phyloP scores from a whole-genome alignment of 116 monocot genomes.

The Dioscorea cayenensis region DNA sequence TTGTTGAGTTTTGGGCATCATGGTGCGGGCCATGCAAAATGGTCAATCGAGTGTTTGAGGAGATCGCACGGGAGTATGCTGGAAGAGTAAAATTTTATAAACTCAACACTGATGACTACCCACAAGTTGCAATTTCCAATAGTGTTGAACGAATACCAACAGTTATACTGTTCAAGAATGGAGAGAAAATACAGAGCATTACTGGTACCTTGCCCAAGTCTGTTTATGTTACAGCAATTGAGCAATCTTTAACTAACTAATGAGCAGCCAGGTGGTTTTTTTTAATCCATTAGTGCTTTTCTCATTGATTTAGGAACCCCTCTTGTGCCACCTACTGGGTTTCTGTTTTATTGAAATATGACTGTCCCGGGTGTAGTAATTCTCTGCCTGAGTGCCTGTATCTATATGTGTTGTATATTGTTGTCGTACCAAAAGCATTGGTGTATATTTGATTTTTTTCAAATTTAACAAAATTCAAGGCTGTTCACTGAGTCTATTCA shows the following conservation, averaged over 20 bases:
- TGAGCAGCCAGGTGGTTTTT: background rate
- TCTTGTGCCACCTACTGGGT: no score
- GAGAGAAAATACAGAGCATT: conserved; percentile 51
- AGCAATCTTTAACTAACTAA: conserved; percentile 23
- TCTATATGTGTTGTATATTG: no score
- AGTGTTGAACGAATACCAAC: conserved; percentile 65
- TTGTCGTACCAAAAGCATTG: no score
- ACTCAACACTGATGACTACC: conserved; percentile 59
- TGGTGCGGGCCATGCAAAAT: conserved; percentile 93
- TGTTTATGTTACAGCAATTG: conserved; percentile 71
- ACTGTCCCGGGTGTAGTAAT: no score
- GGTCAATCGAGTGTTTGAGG: conserved; percentile 62
- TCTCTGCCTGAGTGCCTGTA: no score
- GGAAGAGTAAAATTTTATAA: conserved; percentile 56
- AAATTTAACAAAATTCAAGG: no score
- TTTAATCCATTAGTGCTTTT: no score
- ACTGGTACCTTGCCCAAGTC: conserved; percentile 82
- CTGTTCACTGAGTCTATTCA: no score
- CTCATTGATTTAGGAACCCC: no score
- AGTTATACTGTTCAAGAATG: conserved; percentile 61
- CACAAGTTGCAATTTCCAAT: conserved; percentile 41
- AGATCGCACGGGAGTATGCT: conserved; percentile 58
- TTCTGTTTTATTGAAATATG: no score
- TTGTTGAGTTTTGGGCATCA: conserved; percentile 74
- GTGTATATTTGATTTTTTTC: no score